Percentiles rank a stretch among this genome's conserved stretches.
phyloP scores from a whole-genome alignment of 1,139 yeast genomes.

The Scheffersomyces parashehatae region DNA sequence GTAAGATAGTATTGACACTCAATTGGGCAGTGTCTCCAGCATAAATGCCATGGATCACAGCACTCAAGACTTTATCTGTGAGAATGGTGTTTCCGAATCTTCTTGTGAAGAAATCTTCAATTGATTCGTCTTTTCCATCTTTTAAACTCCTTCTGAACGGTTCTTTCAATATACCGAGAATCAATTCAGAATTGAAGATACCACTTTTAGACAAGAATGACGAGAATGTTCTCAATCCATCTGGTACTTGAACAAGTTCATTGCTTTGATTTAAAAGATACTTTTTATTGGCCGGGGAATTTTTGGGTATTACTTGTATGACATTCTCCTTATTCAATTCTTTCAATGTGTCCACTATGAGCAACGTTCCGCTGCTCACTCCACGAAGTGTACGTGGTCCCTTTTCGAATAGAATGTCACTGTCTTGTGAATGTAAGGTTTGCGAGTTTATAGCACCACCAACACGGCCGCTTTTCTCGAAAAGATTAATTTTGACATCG shows the following conservation, averaged over 20 bases:
- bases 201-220: conserved; percentile 45
- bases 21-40: conserved; percentile 78
- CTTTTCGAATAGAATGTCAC: conserved; percentile 49
- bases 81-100: conserved; percentile 62
- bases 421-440: conserved; percentile 6
- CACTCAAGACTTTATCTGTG: conserved; percentile 71
- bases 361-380: conserved; percentile 61
- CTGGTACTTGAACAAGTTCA: conserved; percentile 55
- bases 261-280: conserved; percentile 47
- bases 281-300: conserved; percentile 61
- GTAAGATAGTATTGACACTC: conserved; percentile 63
- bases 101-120: conserved; percentile 64
- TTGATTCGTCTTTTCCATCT: conserved; percentile 60
- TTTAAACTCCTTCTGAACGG: conserved; percentile 32
- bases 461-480: conserved; percentile 52
- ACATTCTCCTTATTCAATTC: conserved; percentile 42
- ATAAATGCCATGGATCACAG: conserved; percentile 84
- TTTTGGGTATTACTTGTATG: conserved; percentile 49
- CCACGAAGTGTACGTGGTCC: conserved; percentile 80
- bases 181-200: conserved; percentile 25
- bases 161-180: conserved; percentile 41
- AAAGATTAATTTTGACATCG: conserved; percentile 62
- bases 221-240: conserved; percentile 34
- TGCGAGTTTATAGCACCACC: conserved; percentile 84
- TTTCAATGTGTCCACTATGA: conserved; percentile 58